Evolutionary conservation across 805 yeast genomes (phyloP).

Genomic region (Zygoascus ofunaensis): DNA sequence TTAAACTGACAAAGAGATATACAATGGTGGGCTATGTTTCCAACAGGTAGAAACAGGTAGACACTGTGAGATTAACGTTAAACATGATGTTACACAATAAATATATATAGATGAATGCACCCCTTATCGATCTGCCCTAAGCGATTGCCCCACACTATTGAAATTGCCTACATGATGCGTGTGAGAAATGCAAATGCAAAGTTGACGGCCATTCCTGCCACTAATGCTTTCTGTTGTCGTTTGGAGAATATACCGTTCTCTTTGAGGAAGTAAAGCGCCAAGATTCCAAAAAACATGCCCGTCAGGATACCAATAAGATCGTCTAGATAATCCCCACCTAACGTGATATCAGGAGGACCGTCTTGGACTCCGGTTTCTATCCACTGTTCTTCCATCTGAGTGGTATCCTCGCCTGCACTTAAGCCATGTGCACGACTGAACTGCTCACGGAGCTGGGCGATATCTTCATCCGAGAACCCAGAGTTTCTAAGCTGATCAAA

Average conservation of each 20-base stretch:
- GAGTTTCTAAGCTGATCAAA: constrained; percentile 76
- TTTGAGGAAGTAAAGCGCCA: constrained; percentile 52
- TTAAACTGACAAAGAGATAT: too few species aligned
- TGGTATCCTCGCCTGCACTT: constrained; percentile 28
- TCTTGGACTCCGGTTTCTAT: constrained; percentile 63
- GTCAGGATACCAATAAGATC: constrained; percentile 58
- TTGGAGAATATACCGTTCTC: constrained; percentile 52
- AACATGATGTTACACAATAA: too few species aligned
- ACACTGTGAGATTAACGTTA: too few species aligned
- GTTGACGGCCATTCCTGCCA: constrained; percentile 64
- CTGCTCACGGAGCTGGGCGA: constrained; percentile 61
- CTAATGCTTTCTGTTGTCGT: constrained; percentile 56
- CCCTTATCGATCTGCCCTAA: too few species aligned
- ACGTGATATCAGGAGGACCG: constrained; percentile 37
- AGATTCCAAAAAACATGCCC: constrained; percentile 70
- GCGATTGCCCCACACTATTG: too few species aligned
- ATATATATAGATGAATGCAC: too few species aligned
- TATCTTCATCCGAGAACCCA: constrained; percentile 75
- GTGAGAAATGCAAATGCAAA: constrained; percentile 44
- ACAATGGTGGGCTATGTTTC: too few species aligned
- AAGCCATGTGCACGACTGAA: constrained; percentile 60
- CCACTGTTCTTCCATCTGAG: constrained; percentile 77
- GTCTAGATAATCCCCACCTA: constrained; percentile 49
- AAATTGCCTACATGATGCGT: constrained; percentile 5
- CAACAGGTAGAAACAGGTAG: too few species aligned